Conservation (phyloP, 495 filamentous ascomycete species). For the Bacidia gigantensis region DNA sequence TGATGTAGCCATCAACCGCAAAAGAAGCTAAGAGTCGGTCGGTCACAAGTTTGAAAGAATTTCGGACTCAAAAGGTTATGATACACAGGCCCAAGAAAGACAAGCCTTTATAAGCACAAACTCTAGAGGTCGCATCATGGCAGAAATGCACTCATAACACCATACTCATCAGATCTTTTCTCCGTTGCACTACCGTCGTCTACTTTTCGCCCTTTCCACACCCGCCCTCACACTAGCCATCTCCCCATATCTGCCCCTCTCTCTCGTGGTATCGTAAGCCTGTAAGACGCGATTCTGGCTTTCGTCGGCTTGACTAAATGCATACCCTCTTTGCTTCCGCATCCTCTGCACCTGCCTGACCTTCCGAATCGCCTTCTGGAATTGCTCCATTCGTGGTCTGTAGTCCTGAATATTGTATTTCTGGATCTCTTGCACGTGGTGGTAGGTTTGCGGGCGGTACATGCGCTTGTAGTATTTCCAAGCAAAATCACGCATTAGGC, state of each 20-base stretch:
- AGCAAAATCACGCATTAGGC: constrained; percentile 78
- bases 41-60: too few species aligned
- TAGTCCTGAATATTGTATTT: constrained; percentile 99
- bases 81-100: too few species aligned
- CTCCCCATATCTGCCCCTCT: constrained; percentile 87
- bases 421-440: constrained; percentile 99
- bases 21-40: too few species aligned
- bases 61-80: too few species aligned
- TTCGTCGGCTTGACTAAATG: constrained; percentile 96
- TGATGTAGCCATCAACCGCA: too few species aligned
- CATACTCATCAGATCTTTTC: not conserved
- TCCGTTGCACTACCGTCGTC: constrained; percentile 13
- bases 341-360: constrained; percentile 97
- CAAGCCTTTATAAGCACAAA: too few species aligned
- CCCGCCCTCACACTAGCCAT: constrained; percentile 61
- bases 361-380: constrained; percentile 98
- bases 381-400: constrained; percentile 97
- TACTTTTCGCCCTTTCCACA: constrained; percentile 18
- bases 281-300: constrained; percentile 84
- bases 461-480: constrained; percentile 83
- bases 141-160: not conserved
- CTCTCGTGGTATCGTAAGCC: constrained; percentile 91
- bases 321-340: constrained; percentile 97
- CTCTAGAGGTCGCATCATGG: too few species aligned
- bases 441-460: constrained; percentile 91